These are phyloP conservation scores for Arachnomyces sp. DNA, from an alignment of 2,329 filamentous ascomycete species.

Conservation along the genomic window DNA sequence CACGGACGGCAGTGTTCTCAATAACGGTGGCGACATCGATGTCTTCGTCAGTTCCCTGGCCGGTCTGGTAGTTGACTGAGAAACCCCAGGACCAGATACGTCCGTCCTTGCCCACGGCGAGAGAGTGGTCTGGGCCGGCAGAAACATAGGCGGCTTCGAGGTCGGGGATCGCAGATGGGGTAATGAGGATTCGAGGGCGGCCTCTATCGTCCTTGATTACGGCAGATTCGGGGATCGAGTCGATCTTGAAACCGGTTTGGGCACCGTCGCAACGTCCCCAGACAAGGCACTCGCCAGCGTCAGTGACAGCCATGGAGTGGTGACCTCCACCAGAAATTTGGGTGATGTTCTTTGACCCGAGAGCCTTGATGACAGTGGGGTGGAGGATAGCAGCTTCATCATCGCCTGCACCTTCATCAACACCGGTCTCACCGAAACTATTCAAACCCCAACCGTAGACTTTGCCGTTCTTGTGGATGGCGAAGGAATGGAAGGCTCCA, in stretches of 20 bases:
- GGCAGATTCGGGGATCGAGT: conserved; percentile 50
- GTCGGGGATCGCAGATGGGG: conserved; percentile 55
- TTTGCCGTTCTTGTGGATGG: conserved; percentile 58
- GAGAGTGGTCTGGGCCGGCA: conserved; percentile 64
- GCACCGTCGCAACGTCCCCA: conserved; percentile 56
- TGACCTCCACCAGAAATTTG: conserved; percentile 67
- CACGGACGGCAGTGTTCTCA: conserved; percentile 74
- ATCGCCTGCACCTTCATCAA: conserved; percentile 55
- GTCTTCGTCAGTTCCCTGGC: conserved; percentile 70
- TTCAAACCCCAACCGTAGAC: conserved; percentile 82
- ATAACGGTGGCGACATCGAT: conserved; percentile 69
- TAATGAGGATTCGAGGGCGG: conserved; percentile 63
- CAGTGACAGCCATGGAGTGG: conserved; percentile 58
- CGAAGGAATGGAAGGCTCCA: conserved; percentile 77
- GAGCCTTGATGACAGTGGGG: conserved; percentile 58
- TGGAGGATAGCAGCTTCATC: conserved; percentile 65
- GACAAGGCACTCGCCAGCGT: conserved; percentile 48
- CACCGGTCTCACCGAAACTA: conserved; percentile 74
- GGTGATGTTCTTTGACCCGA: conserved; percentile 57
- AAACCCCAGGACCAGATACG: conserved; percentile 75
- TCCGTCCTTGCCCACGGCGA: conserved; percentile 62
- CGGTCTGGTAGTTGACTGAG: conserved; percentile 72
- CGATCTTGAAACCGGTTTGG: conserved; percentile 54
- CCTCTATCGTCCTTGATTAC: conserved; percentile 58
- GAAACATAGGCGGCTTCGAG: conserved; percentile 53